Percentiles rank a stretch among this genome's conserved stretches.
Evolutionary conservation across 129 eudicot species (phyloP).

Genomic region (Centrapalus pauciflorus): DNA sequence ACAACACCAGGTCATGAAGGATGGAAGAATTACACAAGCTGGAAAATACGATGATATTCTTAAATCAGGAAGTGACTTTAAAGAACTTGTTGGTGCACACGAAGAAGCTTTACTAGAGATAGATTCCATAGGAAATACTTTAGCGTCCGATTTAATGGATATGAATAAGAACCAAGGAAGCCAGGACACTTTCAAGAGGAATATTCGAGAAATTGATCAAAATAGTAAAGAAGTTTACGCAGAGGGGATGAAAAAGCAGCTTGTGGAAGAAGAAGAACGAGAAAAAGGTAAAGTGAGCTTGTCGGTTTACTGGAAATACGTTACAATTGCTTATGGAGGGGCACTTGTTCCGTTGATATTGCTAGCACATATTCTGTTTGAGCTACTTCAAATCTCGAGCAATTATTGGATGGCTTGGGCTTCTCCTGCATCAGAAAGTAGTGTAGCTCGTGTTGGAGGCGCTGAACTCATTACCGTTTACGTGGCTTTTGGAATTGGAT

Average conservation of each 20-base stretch:
- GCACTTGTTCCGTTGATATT: slow-evolving; percentile 62
- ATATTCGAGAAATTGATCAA: slow-evolving; percentile 17
- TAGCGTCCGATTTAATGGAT: not conserved
- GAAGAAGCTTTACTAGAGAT: slow-evolving; percentile 60
- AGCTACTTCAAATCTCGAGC: slow-evolving; percentile 65
- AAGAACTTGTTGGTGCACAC: slow-evolving; percentile 87
- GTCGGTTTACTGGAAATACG: slow-evolving; percentile 75
- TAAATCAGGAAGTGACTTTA: slow-evolving; percentile 57
- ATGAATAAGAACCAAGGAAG: slow-evolving; percentile 7
- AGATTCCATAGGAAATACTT: slow-evolving; percentile 31
- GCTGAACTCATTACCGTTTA: slow-evolving; percentile 58
- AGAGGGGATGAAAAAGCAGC: slow-evolving; percentile 46
- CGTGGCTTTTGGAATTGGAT: slow-evolving; percentile 66
- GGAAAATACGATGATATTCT: slow-evolving; percentile 74
- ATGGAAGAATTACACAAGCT: slow-evolving; percentile 68
- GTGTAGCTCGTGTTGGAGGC: slow-evolving; percentile 36
- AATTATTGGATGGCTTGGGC: slow-evolving; percentile 99
- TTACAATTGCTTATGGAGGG: slow-evolving; percentile 87
- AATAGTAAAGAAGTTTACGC: slow-evolving; percentile 28
- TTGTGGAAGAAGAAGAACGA: slow-evolving; percentile 86
- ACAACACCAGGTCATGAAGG: slow-evolving; percentile 64
- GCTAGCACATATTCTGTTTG: slow-evolving; percentile 58
- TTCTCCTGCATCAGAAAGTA: slow-evolving; percentile 53
- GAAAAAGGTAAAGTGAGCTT: slow-evolving; percentile 71
- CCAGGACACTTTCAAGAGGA: not conserved